Conservation (phyloP, 1,284 basidiomycete species). For the Irpex sp. region DNA sequence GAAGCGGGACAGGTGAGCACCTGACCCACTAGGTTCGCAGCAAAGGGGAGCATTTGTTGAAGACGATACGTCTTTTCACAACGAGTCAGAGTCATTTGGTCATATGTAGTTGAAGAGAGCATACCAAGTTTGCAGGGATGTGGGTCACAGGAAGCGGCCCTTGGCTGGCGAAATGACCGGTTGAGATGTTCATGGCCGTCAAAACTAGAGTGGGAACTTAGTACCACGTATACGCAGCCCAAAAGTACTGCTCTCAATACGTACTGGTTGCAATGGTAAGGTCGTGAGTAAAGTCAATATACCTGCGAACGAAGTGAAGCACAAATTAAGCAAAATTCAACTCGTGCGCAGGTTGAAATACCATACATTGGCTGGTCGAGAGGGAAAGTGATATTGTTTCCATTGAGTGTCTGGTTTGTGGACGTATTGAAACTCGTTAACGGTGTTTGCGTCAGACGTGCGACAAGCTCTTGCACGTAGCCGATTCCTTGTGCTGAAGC, state of each 20-base stretch:
- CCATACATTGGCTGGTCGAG: conserved; percentile 46
- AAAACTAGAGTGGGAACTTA: conserved; percentile 34
- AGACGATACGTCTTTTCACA: conserved; percentile 38
- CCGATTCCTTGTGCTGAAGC: conserved; percentile 59
- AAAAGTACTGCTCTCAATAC: conserved; percentile 12
- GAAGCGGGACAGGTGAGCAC: conserved; percentile 49
- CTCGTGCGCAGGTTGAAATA: neutral
- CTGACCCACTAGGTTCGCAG: conserved; percentile 54
- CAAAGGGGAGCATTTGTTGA: conserved; percentile 51
- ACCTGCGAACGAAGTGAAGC: conserved; percentile 19
- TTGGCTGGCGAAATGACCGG: conserved; percentile 38
- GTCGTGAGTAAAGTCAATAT: conserved; percentile 54
- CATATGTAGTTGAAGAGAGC: conserved; percentile 1
- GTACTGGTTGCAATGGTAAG: conserved; percentile 38
- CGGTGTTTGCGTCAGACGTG: conserved; percentile 45
- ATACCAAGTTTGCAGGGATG: conserved; percentile 51
- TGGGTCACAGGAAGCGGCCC: conserved; percentile 56
- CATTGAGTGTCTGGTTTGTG: conserved; percentile 54
- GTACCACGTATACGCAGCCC: neutral
- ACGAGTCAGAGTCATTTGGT: neutral
- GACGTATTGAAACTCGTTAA: conserved; percentile 50
- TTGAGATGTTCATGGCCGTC: conserved; percentile 59
- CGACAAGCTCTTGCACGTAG: conserved; percentile 54
- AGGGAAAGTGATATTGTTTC: conserved; percentile 53
- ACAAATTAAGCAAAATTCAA: neutral